Percentiles rank a stretch among this genome's conserved stretches.
These are phyloP conservation scores for Auricularia cornea DNA, from an alignment of 768 basidiomycete genomes.

Conservation along the genomic window DNA sequence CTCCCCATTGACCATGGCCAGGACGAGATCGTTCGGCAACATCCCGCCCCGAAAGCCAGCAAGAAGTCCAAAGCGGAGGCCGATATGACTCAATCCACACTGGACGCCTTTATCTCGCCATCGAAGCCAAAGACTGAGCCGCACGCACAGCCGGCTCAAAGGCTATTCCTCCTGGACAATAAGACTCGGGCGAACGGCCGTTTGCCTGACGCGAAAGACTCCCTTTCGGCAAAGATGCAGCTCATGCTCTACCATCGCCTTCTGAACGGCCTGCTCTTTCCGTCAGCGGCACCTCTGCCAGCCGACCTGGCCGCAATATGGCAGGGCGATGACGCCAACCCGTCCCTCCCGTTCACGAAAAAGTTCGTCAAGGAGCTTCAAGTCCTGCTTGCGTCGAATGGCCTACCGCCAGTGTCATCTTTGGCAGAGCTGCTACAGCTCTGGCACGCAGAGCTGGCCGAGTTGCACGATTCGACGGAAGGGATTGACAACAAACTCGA, in stretches of 20 bases:
- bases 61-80: background rate
- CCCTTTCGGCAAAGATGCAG: conserved; percentile 53
- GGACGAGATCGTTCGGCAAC: conserved; percentile 43
- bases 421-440: conserved; percentile 24
- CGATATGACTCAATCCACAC: conserved; percentile 28
- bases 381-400: conserved; percentile 4
- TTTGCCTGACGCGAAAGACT: conserved; percentile 47
- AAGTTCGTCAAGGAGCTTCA: conserved; percentile 33
- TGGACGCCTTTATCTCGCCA: conserved; percentile 8
- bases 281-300: conserved; percentile 14
- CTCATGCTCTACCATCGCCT: conserved; percentile 73
- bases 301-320: conserved; percentile 32
- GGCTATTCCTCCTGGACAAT: conserved; percentile 39
- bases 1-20: conserved; percentile 18
- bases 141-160: background rate
- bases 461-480: conserved; percentile 12
- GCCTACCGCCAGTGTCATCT: conserved; percentile 8
- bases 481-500: conserved; percentile 1
- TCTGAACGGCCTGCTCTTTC: conserved; percentile 41
- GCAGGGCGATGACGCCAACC: conserved; percentile 36
- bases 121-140: background rate
- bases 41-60: conserved; percentile 5
- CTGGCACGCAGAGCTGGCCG: conserved; percentile 23
- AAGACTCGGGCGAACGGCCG: conserved; percentile 46
- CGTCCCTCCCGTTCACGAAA: conserved; percentile 38